phyloP scores from a whole-genome alignment of 352 stramenopile species.

The Pythium utonaiense region DNA sequence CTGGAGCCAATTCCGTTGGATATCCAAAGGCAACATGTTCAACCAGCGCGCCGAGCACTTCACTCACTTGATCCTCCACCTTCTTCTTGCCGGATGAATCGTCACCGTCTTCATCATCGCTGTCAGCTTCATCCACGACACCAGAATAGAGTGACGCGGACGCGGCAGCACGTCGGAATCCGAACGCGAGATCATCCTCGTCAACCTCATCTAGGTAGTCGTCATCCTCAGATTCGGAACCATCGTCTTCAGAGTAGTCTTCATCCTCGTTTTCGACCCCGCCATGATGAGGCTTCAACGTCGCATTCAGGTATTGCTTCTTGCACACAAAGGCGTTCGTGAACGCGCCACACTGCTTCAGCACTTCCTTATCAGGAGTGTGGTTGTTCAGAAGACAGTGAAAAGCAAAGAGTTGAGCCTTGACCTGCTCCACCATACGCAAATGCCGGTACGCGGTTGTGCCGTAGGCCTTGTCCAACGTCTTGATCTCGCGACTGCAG shows the following conservation, averaged over 20 bases:
- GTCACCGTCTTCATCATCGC: constrained; percentile 39
- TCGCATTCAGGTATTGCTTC: constrained; percentile 51
- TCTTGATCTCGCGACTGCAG: constrained; percentile 77
- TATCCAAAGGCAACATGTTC: constrained; percentile 85
- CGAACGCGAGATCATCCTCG: constrained; percentile 43
- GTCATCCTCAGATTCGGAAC: constrained; percentile 61
- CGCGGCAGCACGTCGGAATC: constrained; percentile 22
- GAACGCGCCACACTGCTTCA: constrained; percentile 84
- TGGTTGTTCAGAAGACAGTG: constrained; percentile 88
- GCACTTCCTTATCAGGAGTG: constrained; percentile 74
- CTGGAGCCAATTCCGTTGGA: constrained; percentile 36
- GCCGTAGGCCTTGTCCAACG: constrained; percentile 64
- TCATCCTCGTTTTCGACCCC: constrained; percentile 47
- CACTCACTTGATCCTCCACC: constrained; percentile 58
- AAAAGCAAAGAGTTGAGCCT: constrained; percentile 86
- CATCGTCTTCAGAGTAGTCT: constrained; percentile 70
- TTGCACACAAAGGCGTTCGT: constrained; percentile 79
- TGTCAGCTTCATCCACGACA: constrained; percentile 45
- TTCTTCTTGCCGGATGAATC: constrained; percentile 57
- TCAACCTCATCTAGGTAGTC: constrained; percentile 65
- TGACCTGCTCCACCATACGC: constrained; percentile 84
- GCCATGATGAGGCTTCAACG: constrained; percentile 41
- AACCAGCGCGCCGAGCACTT: constrained; percentile 72
- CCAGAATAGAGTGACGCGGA: constrained; percentile 49
- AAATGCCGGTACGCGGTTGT: constrained; percentile 59